Conservation (phyloP, 129 eudicot species). For the Escallonia herrerae region DNA sequence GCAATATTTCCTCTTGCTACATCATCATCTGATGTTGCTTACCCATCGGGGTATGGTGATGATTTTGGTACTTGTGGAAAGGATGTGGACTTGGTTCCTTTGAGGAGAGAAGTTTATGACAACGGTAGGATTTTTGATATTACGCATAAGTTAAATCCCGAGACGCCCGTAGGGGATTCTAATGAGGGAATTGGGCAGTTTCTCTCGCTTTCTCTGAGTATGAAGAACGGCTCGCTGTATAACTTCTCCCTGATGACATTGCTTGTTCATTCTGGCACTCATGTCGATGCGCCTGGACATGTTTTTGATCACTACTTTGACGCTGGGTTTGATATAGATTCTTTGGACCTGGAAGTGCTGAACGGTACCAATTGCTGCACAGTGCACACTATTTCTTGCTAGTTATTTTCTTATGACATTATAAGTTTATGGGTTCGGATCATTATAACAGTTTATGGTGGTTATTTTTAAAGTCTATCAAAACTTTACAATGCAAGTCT, state of each 20-base stretch:
- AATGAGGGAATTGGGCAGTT: conserved; percentile 46
- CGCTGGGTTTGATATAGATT: conserved; percentile 71
- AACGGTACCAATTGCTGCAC: conserved; percentile 27
- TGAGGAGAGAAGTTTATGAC: conserved; percentile 44
- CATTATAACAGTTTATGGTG: no score
- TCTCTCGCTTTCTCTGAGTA: conserved; percentile 39
- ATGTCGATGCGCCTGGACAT: conserved; percentile 96
- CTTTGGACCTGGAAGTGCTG: conserved; percentile 68
- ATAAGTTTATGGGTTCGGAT: no score
- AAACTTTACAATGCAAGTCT: no score
- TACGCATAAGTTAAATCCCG: conserved; percentile 46
- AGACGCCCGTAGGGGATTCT: conserved; percentile 34
- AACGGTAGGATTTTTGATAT: conserved; percentile 57
- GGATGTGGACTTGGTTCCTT: conserved; percentile 18
- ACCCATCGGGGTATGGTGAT: conserved; percentile 32
- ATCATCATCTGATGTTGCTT: conserved; percentile 17
- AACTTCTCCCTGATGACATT: conserved; percentile 64
- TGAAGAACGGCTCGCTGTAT: conserved; percentile 70
- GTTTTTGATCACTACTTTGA: conserved; percentile 58
- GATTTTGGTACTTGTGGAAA: conserved; percentile 22
- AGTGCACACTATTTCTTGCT: background rate
- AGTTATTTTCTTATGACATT: background rate
- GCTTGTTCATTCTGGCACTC: conserved; percentile 75
- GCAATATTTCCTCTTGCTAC: background rate
- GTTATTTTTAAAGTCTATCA: no score